phyloP scores from a whole-genome alignment of 2,329 filamentous ascomycete genomes.

The Pestalotiopsis fici region DNA sequence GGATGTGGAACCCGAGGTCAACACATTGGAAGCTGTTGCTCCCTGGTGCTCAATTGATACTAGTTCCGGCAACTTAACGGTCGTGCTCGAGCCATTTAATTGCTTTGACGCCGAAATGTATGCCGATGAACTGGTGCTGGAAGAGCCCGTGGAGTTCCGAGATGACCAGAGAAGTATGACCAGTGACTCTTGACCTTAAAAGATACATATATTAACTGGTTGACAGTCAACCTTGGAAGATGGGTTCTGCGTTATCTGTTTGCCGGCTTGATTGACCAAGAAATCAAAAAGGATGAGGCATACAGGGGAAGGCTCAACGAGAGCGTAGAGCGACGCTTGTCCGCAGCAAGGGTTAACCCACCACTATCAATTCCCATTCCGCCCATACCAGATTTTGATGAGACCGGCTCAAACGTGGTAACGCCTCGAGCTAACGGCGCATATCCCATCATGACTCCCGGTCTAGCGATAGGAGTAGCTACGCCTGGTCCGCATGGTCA shows the following conservation, averaged over 20 bases:
- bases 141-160: slow-evolving; percentile 76
- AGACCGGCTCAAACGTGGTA: slow-evolving; percentile 47
- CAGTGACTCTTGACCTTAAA: not conserved
- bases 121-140: slow-evolving; percentile 79
- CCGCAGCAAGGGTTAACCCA: slow-evolving; percentile 55
- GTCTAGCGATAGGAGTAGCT: slow-evolving; percentile 75
- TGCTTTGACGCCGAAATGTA: slow-evolving; percentile 98
- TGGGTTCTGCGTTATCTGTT: slow-evolving; percentile 96
- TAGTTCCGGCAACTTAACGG: slow-evolving; percentile 86
- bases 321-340: slow-evolving; percentile 58
- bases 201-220: slow-evolving; percentile 13
- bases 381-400: slow-evolving; percentile 37
- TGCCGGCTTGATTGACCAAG: slow-evolving; percentile 83
- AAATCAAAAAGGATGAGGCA: slow-evolving; percentile 77
- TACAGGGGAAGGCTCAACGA: slow-evolving; percentile 72
- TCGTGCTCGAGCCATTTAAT: slow-evolving; percentile 89
- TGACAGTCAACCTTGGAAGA: slow-evolving; percentile 88
- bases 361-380: slow-evolving; percentile 59
- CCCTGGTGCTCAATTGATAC: slow-evolving; percentile 97
- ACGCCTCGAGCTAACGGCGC: slow-evolving; percentile 68
- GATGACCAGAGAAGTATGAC: slow-evolving; percentile 89
- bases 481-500: slow-evolving; percentile 54
- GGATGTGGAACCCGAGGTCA: slow-evolving; percentile 84
- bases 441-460: slow-evolving; percentile 70
- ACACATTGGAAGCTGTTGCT: slow-evolving; percentile 84